Evolutionary conservation across 768 basidiomycete genomes (phyloP), one percentile per base, ranked within the genome.

Genomic region (Trametes cingulata): DNA sequence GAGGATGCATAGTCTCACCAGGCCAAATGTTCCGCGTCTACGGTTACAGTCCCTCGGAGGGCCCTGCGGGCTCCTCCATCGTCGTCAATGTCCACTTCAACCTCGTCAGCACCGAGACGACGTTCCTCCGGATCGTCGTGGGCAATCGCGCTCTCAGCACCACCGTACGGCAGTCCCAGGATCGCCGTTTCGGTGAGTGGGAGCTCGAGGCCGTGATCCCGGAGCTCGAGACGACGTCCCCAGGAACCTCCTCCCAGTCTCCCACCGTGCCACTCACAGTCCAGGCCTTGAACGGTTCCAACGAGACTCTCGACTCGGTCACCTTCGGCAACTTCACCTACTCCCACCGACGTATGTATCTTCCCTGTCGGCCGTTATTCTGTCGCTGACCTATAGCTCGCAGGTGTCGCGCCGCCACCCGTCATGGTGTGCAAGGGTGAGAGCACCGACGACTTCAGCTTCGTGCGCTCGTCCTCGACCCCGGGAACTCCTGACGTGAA

Each of bases 241-340:
- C 41, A 19, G 46, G 53, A 6, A 77, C 48, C 63, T 56, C 33
- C 67, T 22, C 75, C 10, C 46, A 75, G 39, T 76, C 77, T 5
- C 19, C 47, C 0, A 58, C 78, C 52, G 82, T 78, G 56, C 77
- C 80, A 8, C 75, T 89, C 52, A 82, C 84, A 17, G 82, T 88
- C 25, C 85, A 88, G 69, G 85, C 84, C 12, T 74, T 90, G 55
- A 80, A 83, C 72, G 74, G 77, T 53, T 75, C 81, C 17, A 80
- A 82, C 61, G 63, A 71, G 35, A 60, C 90, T 37, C 69, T 91
- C 17, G 89, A 90, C 66, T 80, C 84, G 0, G 79, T 86, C 56
- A 81, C 82, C 14, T 88, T 90, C 72, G 91, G 90, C 56, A 80
- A 85, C 62, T 91, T 90, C 72, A 80, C 81, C 35, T 91, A 87